phyloP scores from a whole-genome alignment of 306 rosid genomes.

The Malus orientalis region DNA sequence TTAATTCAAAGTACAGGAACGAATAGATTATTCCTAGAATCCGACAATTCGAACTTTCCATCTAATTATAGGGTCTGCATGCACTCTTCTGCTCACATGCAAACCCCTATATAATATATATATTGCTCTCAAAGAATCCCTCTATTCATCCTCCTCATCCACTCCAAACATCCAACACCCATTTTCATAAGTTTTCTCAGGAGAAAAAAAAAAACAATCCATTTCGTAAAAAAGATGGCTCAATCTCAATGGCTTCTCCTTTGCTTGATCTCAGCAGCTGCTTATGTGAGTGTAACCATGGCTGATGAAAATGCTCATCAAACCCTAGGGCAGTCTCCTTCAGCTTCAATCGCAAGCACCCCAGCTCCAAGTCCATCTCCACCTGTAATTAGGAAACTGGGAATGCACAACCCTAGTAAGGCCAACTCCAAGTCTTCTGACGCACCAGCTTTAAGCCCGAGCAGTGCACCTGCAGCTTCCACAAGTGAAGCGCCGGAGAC shows the following conservation, averaged over 20 bases:
- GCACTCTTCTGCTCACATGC: neutral
- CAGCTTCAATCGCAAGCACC: neutral
- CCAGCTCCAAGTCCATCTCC: conserved; percentile 3
- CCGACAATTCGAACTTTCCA: conserved; percentile 46
- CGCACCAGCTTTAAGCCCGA: conserved; percentile 28
- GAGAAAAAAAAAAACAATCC: neutral
- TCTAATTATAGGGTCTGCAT: conserved; percentile 24
- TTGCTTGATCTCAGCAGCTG: conserved; percentile 34
- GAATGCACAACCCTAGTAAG: conserved; percentile 32
- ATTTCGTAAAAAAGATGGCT: conserved; percentile 31
- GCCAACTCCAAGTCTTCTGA: neutral
- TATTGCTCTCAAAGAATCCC: conserved; percentile 5
- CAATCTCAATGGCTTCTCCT: conserved; percentile 18
- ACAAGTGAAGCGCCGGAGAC: conserved; percentile 6
- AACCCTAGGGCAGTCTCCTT: conserved; percentile 9
- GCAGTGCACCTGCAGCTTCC: conserved; percentile 22
- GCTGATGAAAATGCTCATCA: conserved; percentile 19
- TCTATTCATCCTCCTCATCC: conserved; percentile 13
- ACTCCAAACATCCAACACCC: conserved; percentile 4
- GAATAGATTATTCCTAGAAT: conserved; percentile 17
- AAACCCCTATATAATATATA: neutral
- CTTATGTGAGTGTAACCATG: conserved; percentile 21
- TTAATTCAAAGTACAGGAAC: conserved; percentile 6
- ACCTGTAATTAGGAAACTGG: conserved; percentile 43
- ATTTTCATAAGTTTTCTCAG: neutral